Conservation (phyloP, 257 asterid species). For the Cordia subcordata region DNA sequence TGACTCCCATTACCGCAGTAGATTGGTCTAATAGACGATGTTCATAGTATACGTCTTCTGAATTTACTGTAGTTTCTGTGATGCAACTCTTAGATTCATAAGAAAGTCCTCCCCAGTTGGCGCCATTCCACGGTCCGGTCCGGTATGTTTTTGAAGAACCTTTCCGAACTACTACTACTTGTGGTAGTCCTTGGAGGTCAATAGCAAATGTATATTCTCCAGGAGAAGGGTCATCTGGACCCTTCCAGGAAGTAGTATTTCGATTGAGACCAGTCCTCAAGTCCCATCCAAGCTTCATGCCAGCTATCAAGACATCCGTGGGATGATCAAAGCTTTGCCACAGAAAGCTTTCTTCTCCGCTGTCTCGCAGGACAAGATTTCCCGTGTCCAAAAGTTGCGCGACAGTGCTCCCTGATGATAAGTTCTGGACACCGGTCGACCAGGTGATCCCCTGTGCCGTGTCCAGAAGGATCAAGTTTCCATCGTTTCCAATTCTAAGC, state of each 20-base stretch:
- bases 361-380: conserved; percentile 6
- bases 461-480: conserved; percentile 1
- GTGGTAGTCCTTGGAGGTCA: conserved; percentile 9
- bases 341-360: background rate
- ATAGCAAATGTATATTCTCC: conserved; percentile 9
- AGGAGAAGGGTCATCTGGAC: conserved; percentile 14
- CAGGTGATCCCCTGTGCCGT: background rate
- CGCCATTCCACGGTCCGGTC: conserved; percentile 15
- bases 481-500: background rate
- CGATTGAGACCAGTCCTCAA: conserved; percentile 4
- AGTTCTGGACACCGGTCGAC: background rate
- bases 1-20: background rate
- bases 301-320: conserved; percentile 8
- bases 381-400: conserved; percentile 1
- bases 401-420: conserved; percentile 3
- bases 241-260: conserved; percentile 15
- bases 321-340: conserved; percentile 23
- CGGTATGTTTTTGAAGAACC: background rate
- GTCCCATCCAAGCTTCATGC: conserved; percentile 18
- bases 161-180: conserved; percentile 4
- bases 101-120: conserved; percentile 27
- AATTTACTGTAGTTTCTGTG: background rate
- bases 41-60: conserved; percentile 9
- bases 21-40: background rate
- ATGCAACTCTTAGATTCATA: background rate